Evolutionary conservation across 2,329 filamentous ascomycete genomes (phyloP), one percentile per base, ranked within the genome.

Genomic region (Stromatinia cepivora): DNA sequence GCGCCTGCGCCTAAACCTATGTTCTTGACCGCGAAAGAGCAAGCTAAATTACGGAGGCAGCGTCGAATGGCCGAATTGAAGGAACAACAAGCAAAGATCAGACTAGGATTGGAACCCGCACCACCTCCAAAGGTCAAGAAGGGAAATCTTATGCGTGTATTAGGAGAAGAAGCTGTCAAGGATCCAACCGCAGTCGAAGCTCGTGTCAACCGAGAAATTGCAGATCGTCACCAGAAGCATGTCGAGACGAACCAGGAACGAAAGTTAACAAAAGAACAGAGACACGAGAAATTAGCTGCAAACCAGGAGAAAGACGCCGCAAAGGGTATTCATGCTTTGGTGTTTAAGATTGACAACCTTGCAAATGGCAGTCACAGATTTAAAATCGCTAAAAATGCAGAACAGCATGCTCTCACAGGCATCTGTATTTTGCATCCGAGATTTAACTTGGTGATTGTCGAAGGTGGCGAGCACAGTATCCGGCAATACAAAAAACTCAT

Each of bases 171-270:
- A 70, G 90, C 90, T 25, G 94, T 99, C 74, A 96, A 97, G 78
- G 95, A 99, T 80, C 95, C 95, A 9, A 99, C 96, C 0, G 95
- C 95, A 5, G 95, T 99, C 58, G 95, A 99, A 81, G 93, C 93
- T 64, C 89, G 93, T 34, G 95, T 99, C 65, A 97, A 96, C 79
- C 87, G 90, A 66, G 93, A 99, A 80, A 97, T 99, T 73, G 91
- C 91, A 39, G 93, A 96, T 72, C 92, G 95, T 54, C 88, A 90
- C 70, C 85, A 91, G 70, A 87, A 90, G 73, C 96, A 99, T 80
- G 83, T 94, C 70, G 81, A 87, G 53, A 83, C 86, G 70, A 99
- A 99, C 79, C 90, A 94, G 74, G 90, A 92, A 52, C 89, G 95
- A 71, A 94, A 94, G 78, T 84, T 99, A 69, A 94, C 90, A 39